These are phyloP conservation scores for Excoecaria agallocha DNA, from an alignment of 345 rosid genomes.

Conservation along the genomic window DNA sequence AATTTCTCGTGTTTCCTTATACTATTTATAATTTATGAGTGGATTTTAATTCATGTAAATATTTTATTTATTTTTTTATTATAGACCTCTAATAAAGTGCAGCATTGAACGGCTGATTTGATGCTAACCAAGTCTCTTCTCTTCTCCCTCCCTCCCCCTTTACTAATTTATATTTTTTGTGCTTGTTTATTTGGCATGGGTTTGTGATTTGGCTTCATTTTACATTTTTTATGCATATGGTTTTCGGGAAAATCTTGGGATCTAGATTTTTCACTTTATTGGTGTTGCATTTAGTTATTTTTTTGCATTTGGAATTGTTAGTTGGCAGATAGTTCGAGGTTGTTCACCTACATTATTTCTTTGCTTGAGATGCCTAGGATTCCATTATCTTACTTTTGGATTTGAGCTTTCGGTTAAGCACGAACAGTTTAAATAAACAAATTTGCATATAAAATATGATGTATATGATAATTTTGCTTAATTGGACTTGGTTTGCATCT, in stretches of 20 bases:
- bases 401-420: background rate
- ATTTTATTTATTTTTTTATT: too few species aligned
- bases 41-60: too few species aligned
- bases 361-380: background rate
- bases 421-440: background rate
- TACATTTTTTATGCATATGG: background rate
- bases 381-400: background rate
- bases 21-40: too few species aligned
- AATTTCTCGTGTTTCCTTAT: too few species aligned
- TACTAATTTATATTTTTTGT: background rate
- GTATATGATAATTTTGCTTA: background rate
- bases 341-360: background rate
- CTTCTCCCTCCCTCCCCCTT: slow-evolving; percentile 5
- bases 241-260: slow-evolving; percentile 17
- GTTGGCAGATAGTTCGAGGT: background rate
- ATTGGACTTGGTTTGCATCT: background rate
- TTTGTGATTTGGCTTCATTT: background rate
- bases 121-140: slow-evolving; percentile 14
- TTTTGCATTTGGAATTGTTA: background rate
- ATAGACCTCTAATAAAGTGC: too few species aligned
- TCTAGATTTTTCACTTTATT: slow-evolving; percentile 18
- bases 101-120: background rate
- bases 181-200: background rate
- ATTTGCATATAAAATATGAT: background rate
- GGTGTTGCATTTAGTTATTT: slow-evolving; percentile 18